Conservation (phyloP, 257 asterid genomes). For the Solanum ossicruentum region DNA sequence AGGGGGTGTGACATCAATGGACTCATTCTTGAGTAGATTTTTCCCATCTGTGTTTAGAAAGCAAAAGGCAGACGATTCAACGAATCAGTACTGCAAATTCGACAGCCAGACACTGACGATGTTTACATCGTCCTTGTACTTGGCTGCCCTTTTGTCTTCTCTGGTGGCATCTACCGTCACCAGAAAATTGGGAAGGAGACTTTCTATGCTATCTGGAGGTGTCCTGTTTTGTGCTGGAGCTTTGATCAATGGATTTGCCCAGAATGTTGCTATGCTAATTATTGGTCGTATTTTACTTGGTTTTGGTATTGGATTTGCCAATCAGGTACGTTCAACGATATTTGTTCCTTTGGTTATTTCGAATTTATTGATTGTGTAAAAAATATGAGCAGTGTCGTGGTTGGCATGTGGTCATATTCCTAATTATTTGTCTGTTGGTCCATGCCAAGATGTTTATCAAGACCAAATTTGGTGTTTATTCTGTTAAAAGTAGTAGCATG, state of each 20-base stretch:
- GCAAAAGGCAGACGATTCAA: slow-evolving; percentile 26
- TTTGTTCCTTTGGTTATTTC: background rate
- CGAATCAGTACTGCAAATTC: slow-evolving; percentile 76
- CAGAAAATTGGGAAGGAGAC: slow-evolving; percentile 46
- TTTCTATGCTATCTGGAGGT: slow-evolving; percentile 76
- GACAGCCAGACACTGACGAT: slow-evolving; percentile 56
- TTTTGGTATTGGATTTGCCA: slow-evolving; percentile 80
- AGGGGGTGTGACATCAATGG: slow-evolving; percentile 95
- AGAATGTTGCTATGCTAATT: slow-evolving; percentile 52
- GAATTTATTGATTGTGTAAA: background rate
- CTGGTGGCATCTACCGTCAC: slow-evolving; percentile 60
- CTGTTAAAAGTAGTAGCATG: background rate
- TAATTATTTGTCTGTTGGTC: background rate
- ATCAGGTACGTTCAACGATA: slow-evolving; percentile 35
- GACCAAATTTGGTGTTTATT: background rate
- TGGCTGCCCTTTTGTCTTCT: slow-evolving; percentile 71
- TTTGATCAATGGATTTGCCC: slow-evolving; percentile 55
- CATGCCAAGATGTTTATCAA: background rate
- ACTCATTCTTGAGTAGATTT: slow-evolving; percentile 50
- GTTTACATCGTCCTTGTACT: slow-evolving; percentile 75
- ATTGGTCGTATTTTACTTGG: slow-evolving; percentile 79
- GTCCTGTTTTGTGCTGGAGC: slow-evolving; percentile 66
- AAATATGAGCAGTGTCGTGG: background rate
- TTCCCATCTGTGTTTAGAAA: slow-evolving; percentile 50
- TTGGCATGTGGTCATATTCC: background rate